Base-by-base conservation (phyloP, 2,329 filamentous ascomycete species). In the Aureobasidium sp. region DNA sequence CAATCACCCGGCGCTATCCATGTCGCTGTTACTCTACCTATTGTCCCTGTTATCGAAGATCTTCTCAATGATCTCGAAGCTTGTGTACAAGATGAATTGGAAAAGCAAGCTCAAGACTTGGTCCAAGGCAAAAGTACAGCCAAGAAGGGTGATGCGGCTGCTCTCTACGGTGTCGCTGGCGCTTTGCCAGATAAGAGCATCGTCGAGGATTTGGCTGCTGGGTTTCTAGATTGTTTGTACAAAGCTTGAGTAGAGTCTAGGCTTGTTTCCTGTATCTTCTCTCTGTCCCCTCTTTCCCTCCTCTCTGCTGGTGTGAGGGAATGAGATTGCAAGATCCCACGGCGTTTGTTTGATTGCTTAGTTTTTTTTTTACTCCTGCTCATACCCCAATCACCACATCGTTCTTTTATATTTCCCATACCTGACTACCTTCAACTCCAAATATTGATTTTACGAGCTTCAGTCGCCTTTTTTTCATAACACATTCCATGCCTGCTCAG, bases 111-210 rank as follows among this genome's bases (percentile, higher is more conserved):
- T 65, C 91, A 90, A 69, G 84, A 91, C 59, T 83, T 89, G 50
- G 90, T 89, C 1, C 90, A 93, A 80, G 91, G 91, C 15, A 91
- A 90, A 79, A 85, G 85, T 8, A 81, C 83, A 8, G 89, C 77
- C 4, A 81, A 88, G 29, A 86, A 89, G 72, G 93, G 93, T 1
- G 93, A 97, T 77, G 90, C 93, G 18, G 93, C 94, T 1, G 95
- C 95, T 6, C 81, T 99, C 68, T 99, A 99, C 79, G 96, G 96
- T 64, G 95, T 99, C 66, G 96, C 96, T 0, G 96, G 96, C 8
- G 97, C 93, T 74, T 80, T 99, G 78, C 96, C 96, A 1, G 97
- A 99, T 78, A 98, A 98, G 87, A 94, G 92, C 71, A 91, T 99
- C 40, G 94, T 99, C 38, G 93, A 93, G 70, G 93, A 97, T 73